These are phyloP conservation scores for Wickerhamiella vanderwaltii DNA, from an alignment of 805 yeast species.

Conservation along the genomic window DNA sequence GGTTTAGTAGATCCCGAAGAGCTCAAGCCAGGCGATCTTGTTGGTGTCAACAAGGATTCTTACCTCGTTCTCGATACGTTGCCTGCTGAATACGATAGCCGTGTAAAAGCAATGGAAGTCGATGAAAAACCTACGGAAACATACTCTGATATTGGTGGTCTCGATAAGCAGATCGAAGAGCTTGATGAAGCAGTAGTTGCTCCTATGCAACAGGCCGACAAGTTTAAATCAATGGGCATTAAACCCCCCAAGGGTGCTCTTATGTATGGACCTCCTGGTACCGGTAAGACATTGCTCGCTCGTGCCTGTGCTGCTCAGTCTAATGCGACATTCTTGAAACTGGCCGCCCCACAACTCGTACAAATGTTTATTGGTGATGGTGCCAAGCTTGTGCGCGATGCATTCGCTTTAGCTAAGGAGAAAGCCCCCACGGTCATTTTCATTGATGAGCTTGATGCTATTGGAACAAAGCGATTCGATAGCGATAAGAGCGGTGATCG, in stretches of 20 bases:
- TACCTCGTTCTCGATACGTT: conserved; percentile 84
- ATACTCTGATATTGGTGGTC: conserved; percentile 94
- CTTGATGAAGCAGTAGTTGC: conserved; percentile 95
- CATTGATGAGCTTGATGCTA: conserved; percentile 96
- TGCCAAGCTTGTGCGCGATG: conserved; percentile 93
- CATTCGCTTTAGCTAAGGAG: conserved; percentile 93
- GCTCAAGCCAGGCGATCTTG: conserved; percentile 94
- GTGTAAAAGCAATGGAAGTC: conserved; percentile 99
- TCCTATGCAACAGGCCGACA: conserved; percentile 97
- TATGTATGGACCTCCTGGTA: conserved; percentile 99
- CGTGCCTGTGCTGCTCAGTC: conserved; percentile 99
- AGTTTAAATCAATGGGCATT: conserved; percentile 85
- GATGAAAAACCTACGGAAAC: conserved; percentile 98
- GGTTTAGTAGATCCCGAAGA: conserved; percentile 86
- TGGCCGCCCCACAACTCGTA: conserved; percentile 96
- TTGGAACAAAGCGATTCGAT: conserved; percentile 96
- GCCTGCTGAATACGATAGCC: conserved; percentile 93
- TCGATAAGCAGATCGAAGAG: conserved; percentile 97
- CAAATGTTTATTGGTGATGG: conserved; percentile 99
- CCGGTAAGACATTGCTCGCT: conserved; percentile 94
- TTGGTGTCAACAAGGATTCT: conserved; percentile 96
- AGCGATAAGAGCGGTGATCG: conserved; percentile 96
- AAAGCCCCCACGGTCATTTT: conserved; percentile 97
- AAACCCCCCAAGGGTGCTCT: conserved; percentile 97
- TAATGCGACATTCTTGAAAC: conserved; percentile 87